These are phyloP conservation scores for Pleurotus eryngii DNA, from an alignment of 768 basidiomycete species.

Conservation along the genomic window DNA sequence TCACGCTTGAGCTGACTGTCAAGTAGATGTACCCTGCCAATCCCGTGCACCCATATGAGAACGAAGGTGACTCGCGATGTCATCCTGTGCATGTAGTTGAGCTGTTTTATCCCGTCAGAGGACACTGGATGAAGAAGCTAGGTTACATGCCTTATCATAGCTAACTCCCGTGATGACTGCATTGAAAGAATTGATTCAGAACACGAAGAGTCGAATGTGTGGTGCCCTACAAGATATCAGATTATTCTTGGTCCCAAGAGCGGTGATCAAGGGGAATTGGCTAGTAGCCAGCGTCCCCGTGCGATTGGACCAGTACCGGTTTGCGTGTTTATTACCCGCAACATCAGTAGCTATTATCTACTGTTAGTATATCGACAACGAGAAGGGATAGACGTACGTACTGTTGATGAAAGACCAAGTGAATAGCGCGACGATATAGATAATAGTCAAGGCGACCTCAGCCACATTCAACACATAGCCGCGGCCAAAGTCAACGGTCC, in stretches of 20 bases:
- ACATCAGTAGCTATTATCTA: conserved; percentile 6
- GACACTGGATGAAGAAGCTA: neutral
- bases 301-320: conserved; percentile 17
- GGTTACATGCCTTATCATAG: conserved; percentile 1
- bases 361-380: neutral
- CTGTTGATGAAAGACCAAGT: conserved; percentile 5
- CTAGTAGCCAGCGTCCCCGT: conserved; percentile 25
- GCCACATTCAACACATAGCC: conserved; percentile 30
- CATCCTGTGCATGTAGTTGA: conserved; percentile 9
- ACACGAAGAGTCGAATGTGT: neutral
- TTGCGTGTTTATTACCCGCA: neutral
- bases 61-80: conserved; percentile 4
- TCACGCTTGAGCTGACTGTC: too few species aligned
- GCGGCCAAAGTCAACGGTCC: conserved; percentile 24
- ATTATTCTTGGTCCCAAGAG: conserved; percentile 45
- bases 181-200: neutral
- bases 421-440: conserved; percentile 2
- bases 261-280: conserved; percentile 41
- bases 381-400: neutral
- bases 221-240: conserved; percentile 26
- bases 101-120: neutral
- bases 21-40: neutral
- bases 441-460: conserved; percentile 11
- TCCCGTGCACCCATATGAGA: conserved; percentile 2
- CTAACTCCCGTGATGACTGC: conserved; percentile 1